Evolutionary conservation across 148 eudicot genomes (phyloP), one percentile per base, ranked within the genome.

Genomic region (Silene conica): DNA sequence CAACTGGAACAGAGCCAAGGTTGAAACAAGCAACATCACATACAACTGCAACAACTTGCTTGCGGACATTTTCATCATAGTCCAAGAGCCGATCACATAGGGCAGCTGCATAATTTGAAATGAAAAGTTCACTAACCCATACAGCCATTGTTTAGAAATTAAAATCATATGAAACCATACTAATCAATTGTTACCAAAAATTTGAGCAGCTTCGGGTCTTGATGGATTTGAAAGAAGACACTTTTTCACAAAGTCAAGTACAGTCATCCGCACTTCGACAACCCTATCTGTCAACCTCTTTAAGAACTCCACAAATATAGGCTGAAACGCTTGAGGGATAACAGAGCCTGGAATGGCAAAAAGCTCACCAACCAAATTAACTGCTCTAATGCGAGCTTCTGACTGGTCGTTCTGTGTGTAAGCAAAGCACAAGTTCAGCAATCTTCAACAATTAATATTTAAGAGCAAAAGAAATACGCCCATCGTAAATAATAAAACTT

Each of bases 81-180:
- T 95, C 99, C 90, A 95, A 79, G 80, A 95, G 88, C 81, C 97
- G 93, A 76, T 95, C 97, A 76, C 89, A 78, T 6, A 95, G 89
- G 20, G 96, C 86, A 85, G 87, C 99, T 95, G 79, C 74, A 83
- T 77, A 75, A 76, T 76, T 70, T 66, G 59, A 57, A 46, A 69
- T 13, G 66, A 61, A 74, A 31, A 38, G 20, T 31, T 31, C 23
- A 38, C 66, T 46, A 25, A 78, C 15, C 31, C 41, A 19, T 15
- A 18, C 26, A 78, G 7, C 21, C 41, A 15, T 15, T 13, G 54
- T 14, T 56, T 14, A 71, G 25, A 73, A 62, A 71, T 38, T 34
- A 57, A 50, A 73, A 67, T 25, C 31, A 54, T 72, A 56, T 57
- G 31, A 70, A 59, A 19, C 16, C 78, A 70, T 43, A 16, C 34